phyloP scores from a whole-genome alignment of 768 basidiomycete genomes.

The Rhodotorula kratochvilovae region DNA sequence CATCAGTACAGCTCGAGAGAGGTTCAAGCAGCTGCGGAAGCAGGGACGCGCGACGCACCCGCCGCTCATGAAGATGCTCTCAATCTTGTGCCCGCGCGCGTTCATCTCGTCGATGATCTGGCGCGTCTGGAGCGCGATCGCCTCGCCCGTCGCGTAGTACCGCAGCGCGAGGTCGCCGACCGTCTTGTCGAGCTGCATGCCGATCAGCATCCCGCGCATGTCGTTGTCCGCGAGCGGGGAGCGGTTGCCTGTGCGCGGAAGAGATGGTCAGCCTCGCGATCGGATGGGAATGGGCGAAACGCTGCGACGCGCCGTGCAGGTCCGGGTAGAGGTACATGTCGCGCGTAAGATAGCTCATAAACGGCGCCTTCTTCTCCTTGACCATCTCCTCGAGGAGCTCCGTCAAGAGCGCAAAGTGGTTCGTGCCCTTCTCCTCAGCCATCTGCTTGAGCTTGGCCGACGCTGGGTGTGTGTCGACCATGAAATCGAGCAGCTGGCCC shows the following conservation, averaged over 20 bases:
- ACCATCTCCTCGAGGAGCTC: constrained; percentile 59
- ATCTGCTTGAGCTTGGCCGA: constrained; percentile 64
- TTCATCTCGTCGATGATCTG: constrained; percentile 84
- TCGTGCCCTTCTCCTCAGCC: constrained; percentile 55
- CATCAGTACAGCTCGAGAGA: not conserved
- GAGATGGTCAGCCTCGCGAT: not conserved
- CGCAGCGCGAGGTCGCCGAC: constrained; percentile 79
- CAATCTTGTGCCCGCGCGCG: constrained; percentile 72
- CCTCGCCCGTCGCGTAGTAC: constrained; percentile 84
- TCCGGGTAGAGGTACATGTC: constrained; percentile 90
- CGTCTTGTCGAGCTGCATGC: constrained; percentile 71
- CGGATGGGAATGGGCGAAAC: not conserved
- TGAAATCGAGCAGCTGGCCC: constrained; percentile 95
- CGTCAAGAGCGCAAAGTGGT: constrained; percentile 58
- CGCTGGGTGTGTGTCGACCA: constrained; percentile 85
- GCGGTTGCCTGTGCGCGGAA: constrained; percentile 66
- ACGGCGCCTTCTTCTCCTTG: constrained; percentile 42
- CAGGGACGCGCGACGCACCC: constrained; percentile 8
- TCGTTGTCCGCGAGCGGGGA: constrained; percentile 93
- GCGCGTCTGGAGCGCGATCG: constrained; percentile 60
- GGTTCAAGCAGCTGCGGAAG: not conserved
- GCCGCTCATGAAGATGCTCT: constrained; percentile 77
- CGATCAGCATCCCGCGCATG: constrained; percentile 87
- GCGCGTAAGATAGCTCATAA: constrained; percentile 77
- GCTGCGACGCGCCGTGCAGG: constrained; percentile 63